Evolutionary conservation across 2,329 filamentous ascomycete genomes (phyloP).

Genomic region (Onygenales sp.): DNA sequence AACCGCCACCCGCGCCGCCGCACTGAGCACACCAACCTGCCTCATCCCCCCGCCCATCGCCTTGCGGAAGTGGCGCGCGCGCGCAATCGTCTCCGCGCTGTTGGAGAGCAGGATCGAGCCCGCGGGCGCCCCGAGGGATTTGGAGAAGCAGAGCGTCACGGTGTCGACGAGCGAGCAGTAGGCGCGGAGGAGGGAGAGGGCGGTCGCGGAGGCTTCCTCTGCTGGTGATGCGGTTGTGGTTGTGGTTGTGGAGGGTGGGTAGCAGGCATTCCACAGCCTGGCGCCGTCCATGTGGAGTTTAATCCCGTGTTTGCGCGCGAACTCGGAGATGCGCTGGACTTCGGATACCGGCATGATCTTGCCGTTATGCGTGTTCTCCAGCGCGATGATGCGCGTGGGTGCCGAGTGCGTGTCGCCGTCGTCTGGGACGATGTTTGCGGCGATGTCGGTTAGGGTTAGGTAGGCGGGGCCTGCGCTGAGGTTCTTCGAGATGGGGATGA

Average conservation of each 20-base stretch:
- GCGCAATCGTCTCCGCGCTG: slow-evolving; percentile 48
- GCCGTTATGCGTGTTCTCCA: slow-evolving; percentile 80
- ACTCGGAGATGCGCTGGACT: slow-evolving; percentile 57
- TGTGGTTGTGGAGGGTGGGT: not conserved
- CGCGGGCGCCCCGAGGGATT: slow-evolving; percentile 72
- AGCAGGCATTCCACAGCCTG: slow-evolving; percentile 63
- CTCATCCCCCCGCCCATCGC: slow-evolving; percentile 69
- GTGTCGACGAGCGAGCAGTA: slow-evolving; percentile 63
- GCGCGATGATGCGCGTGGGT: slow-evolving; percentile 68
- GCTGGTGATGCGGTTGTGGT: not conserved
- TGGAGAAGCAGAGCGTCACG: slow-evolving; percentile 69
- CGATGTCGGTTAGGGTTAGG: slow-evolving; percentile 67
- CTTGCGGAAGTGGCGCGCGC: slow-evolving; percentile 69
- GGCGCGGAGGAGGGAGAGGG: slow-evolving; percentile 57
- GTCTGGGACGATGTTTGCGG: slow-evolving; percentile 51
- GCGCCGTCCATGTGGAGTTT: slow-evolving; percentile 72
- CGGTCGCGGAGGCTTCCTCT: slow-evolving; percentile 52
- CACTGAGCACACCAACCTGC: slow-evolving; percentile 66
- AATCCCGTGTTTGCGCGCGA: slow-evolving; percentile 56
- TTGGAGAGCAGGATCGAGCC: slow-evolving; percentile 62
- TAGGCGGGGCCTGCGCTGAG: slow-evolving; percentile 42
- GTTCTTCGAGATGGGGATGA: not conserved
- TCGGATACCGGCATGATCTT: slow-evolving; percentile 69
- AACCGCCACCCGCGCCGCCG: slow-evolving; percentile 65
- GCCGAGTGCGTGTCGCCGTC: slow-evolving; percentile 60